Base-by-base conservation (phyloP, 225 moss, liverwort and hornwort species). In the Sphagnum tenellum region DNA sequence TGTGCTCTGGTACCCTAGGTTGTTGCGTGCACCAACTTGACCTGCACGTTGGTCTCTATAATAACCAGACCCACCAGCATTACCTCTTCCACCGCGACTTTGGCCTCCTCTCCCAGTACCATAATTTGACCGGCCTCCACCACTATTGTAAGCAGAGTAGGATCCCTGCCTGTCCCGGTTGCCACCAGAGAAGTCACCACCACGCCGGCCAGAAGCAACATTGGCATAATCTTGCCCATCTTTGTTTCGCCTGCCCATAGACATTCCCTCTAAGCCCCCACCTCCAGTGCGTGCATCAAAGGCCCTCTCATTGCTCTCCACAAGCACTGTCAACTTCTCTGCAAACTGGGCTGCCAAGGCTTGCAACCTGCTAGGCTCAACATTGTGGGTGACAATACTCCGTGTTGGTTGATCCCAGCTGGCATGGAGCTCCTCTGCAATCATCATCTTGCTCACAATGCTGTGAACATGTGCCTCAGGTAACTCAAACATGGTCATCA, bases 331-430 rank as follows among this genome's bases (percentile, higher is more conserved):
- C 57, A 92, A 74, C 75, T 96, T 96, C 79, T 96, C 92, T 12
- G 87, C 76, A 63, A 83, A 84, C 60, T 88, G 84, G 47, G 81
- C 79, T 44, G 96, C 92, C 75, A 96, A 72, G 51, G 96, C 96
- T 71, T 96, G 96, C 71, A 96, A 80, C 69, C 92, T 81, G 2
- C 86, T 81, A 8, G 90, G 96, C 71, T 96, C 90, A 44, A 90
- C 92, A 62, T 92, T 85, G 79, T 96, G 92, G 8, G 89, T 96
- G 47, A 90, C 96, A 54, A 96, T 90, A 66, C 86, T 90, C 62
- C 92, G 82, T 12, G 96, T 96, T 3, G 95, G 95, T 76, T 96
- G 95, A 70, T 96, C 92, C 95, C 95, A 96, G 73, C 92, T 96
- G 47, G 89, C 95, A 64, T 96, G 95, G 64, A 96, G 76, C 89